Evolutionary conservation across 805 yeast genomes (phyloP), one percentile per base, ranked within the genome.

Genomic region (Saturnispora besseyi): DNA sequence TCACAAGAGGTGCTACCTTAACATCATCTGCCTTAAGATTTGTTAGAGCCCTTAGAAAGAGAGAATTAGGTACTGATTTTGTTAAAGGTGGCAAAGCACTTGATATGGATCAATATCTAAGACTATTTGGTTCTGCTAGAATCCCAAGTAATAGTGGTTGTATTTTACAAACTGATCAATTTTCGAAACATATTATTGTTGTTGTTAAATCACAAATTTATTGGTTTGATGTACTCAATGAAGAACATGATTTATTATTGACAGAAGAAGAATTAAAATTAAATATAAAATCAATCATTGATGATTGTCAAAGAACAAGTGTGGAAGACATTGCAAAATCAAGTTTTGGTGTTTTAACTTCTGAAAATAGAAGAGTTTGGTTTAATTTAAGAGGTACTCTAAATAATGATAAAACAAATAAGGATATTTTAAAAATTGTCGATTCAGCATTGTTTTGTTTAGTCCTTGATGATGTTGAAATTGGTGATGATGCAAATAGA

Each of bases 211-310:
- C 95, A 2, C 96, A 89, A 65, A 87, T 88, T 65, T 89, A 89
- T 68, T 89, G 96, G 96, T 89, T 89, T 63, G 96, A 89, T 62
- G 97, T 89, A 1, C 70, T 89, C 58, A 95, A 88, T 65, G 73
- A 74, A 45, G 69, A 80, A 54, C 79, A 85, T 62, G 82, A 86
- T 60, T 72, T 89, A 54, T 74, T 88, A 44, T 71, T 89, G 61
- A 74, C 83, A 1, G 91, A 87, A 60, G 79, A 77, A 49, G 95
- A 87, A 62, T 73, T 89, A 57, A 81, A 79, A 50, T 72, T 81
- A 62, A 88, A 87, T 66, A 79, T 85, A 61, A 78, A 82, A 52
- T 77, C 87, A 10, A 87, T 89, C 51, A 74, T 89, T 41, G 78
- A 76, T 49, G 97, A 89, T 65, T 86, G 93, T 11, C 69, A 71